Evolutionary conservation across 176 grass and related monocot species (phyloP).

Genomic region (Thinopyrum elongatum): DNA sequence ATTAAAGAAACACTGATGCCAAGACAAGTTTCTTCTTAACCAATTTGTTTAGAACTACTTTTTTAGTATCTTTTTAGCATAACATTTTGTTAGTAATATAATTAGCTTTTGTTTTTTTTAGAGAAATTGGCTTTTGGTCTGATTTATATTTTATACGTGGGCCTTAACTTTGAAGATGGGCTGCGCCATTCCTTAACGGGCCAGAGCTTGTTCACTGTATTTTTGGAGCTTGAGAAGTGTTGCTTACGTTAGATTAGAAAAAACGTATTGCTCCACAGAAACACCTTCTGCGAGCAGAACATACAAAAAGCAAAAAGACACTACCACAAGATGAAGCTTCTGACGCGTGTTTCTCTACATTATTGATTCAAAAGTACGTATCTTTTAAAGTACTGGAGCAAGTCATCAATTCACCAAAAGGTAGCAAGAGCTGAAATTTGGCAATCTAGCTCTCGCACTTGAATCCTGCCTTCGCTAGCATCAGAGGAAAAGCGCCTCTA

Average conservation of each 20-base stretch:
- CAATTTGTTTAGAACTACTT: too few relatives aligned
- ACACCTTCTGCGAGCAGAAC: background rate
- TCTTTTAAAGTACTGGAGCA: background rate
- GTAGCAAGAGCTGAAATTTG: background rate
- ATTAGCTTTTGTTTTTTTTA: too few relatives aligned
- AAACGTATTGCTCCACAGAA: background rate
- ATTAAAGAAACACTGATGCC: too few relatives aligned
- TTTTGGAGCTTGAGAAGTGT: background rate
- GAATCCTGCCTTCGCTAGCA: background rate
- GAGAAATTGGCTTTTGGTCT: too few relatives aligned
- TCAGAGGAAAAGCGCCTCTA: background rate
- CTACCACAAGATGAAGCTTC: background rate
- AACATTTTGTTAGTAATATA: too few relatives aligned
- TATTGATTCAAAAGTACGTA: background rate
- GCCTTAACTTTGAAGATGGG: background rate
- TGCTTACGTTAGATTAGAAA: too few relatives aligned
- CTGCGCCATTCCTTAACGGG: background rate
- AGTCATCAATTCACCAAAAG: background rate
- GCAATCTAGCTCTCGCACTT: background rate
- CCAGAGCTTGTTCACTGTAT: background rate
- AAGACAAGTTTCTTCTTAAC: too few relatives aligned
- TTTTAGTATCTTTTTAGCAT: too few relatives aligned
- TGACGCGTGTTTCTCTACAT: background rate
- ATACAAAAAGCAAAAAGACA: too few relatives aligned
- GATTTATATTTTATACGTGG: too few relatives aligned